Base-by-base conservation (phyloP, 2,329 filamentous ascomycete genomes). In the Apiospora koreana region DNA sequence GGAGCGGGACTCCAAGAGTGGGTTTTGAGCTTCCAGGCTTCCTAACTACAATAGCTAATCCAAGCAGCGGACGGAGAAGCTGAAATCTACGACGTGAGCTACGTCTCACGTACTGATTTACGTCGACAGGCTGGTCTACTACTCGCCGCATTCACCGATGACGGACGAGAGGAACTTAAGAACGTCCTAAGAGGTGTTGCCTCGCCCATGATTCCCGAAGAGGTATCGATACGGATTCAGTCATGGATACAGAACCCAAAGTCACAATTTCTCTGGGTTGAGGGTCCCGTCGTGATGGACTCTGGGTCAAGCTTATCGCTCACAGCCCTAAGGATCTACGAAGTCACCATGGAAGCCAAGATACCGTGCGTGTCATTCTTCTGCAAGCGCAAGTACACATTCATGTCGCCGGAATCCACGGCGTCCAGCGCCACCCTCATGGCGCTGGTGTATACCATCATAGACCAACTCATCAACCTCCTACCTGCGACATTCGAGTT, bases 331-430 rank as follows among this genome's bases (percentile, higher is more conserved):
- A 21, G 50, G 9, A 58, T 58, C 50, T 58, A 35, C 28, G 50
- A 58, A 21, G 7, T 58, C 7, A 58, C 50, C 7, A 58, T 58
- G 28, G 16, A 58, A 21, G 28, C 50, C 1, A 28, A 58, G 7
- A 35, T 58, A 12, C 50, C 50, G 58, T 70, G 68, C 50, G 67
- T 50, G 21, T 67, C 65, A 18, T 64, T 23, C 18, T 69, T 41
- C 69, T 69, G 65, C 72, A 71, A 69, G 65, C 46, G 58, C 18
- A 70, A 65, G 18, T 58, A 58, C 16, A 1, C 2, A 0, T 58
- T 58, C 25, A 35, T 21, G 50, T 35, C 28, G 16, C 25, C 50
- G 16, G 9, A 35, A 16, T 35, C 50, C 8, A 58, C 28, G 16
- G 35, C 28, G 16, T 58, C 50, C 8, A 25, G 4, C 1, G 5